These are phyloP conservation scores for Narthecium ossifragum DNA, from an alignment of 106 monocot species.

Conservation along the genomic window DNA sequence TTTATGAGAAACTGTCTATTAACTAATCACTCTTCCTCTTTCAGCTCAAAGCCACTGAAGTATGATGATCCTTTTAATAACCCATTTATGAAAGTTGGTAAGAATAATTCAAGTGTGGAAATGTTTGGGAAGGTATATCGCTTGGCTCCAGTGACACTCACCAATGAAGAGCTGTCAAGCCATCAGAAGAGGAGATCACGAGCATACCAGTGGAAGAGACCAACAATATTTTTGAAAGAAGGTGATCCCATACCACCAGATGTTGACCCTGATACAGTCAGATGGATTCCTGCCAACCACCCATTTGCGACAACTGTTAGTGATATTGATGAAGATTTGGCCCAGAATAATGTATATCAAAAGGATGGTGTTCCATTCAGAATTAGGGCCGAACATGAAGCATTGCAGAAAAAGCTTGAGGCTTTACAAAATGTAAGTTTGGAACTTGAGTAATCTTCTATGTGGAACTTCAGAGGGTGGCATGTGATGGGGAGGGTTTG, in stretches of 20 bases:
- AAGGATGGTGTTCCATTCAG: slow-evolving; percentile 82
- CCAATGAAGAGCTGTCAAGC: slow-evolving; percentile 58
- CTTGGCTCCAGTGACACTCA: slow-evolving; percentile 74
- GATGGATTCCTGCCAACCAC: slow-evolving; percentile 91
- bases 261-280: slow-evolving; percentile 79
- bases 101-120: slow-evolving; percentile 54
- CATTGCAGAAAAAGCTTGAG: slow-evolving; percentile 76
- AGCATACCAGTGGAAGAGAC: slow-evolving; percentile 89
- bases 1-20: no score
- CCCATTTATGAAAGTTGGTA: slow-evolving; percentile 67
- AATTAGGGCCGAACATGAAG: slow-evolving; percentile 90
- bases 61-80: slow-evolving; percentile 98
- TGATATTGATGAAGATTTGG: slow-evolving; percentile 73
- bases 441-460: not conserved
- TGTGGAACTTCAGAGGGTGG: not conserved
- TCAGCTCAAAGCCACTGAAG: slow-evolving; percentile 44
- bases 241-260: slow-evolving; percentile 73
- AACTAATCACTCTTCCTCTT: not conserved
- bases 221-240: slow-evolving; percentile 88
- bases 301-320: slow-evolving; percentile 78
- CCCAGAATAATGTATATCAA: slow-evolving; percentile 76
- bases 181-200: slow-evolving; percentile 81
- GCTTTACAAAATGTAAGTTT: slow-evolving; percentile 54
- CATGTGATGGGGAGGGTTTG: not conserved
- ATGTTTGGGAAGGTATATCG: slow-evolving; percentile 91